Evolutionary conservation across 129 eudicot species (phyloP).

Genomic region (Flaveria bidentis): DNA sequence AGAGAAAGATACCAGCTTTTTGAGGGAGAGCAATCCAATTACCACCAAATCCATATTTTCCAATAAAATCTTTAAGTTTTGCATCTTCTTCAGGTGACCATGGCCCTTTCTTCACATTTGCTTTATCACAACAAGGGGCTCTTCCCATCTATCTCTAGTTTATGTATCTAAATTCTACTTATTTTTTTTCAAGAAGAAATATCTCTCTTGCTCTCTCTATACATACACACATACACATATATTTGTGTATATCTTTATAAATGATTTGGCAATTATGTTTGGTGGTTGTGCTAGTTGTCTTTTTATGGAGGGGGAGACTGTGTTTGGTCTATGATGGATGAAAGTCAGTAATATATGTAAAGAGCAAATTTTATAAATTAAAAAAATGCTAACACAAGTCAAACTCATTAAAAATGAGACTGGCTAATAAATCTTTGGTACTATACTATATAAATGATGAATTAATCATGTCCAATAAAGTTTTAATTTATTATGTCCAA

Average conservation of each 20-base stretch:
- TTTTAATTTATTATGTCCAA: too few relatives aligned
- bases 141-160: conserved; percentile 69
- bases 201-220: conserved; percentile 16
- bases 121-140: conserved; percentile 98
- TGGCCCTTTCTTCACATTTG: conserved; percentile 92
- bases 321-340: conserved; percentile 22
- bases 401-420: conserved; percentile 32
- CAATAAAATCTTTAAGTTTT: conserved; percentile 78
- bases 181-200: conserved; percentile 5
- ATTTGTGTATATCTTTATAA: background rate
- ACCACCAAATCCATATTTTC: conserved; percentile 82
- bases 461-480: too few relatives aligned
- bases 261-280: conserved; percentile 44
- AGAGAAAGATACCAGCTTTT: conserved; percentile 65
- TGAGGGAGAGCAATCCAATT: conserved; percentile 98
- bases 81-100: conserved; percentile 99
- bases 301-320: conserved; percentile 50
- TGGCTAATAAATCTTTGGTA: conserved; percentile 11
- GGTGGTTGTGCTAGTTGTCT: conserved; percentile 38
- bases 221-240: background rate
- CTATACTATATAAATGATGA: background rate
- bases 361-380: conserved; percentile 8
- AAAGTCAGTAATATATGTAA: background rate
- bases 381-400: conserved; percentile 35
- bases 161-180: background rate